Evolutionary conservation across 2,329 filamentous ascomycete genomes (phyloP).

Genomic region (Colletotrichum theobromicola): DNA sequence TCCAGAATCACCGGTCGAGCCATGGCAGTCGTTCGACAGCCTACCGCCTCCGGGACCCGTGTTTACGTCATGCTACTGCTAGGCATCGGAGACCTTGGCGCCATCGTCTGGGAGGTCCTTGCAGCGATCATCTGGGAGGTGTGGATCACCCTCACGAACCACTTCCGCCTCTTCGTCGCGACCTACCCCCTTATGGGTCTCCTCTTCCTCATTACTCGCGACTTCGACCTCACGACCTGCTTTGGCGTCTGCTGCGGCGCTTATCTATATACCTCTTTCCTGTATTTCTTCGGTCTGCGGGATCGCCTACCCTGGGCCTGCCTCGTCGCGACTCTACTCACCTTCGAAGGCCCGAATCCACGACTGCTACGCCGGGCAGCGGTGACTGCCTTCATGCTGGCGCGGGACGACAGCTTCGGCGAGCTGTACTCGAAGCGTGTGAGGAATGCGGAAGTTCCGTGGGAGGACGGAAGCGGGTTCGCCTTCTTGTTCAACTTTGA

Average conservation of each 20-base stretch:
- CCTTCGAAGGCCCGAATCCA: constrained; percentile 10
- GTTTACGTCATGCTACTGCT: constrained; percentile 15
- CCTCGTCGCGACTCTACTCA: constrained; percentile 6
- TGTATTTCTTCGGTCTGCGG: constrained; percentile 6
- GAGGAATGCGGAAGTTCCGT: background rate
- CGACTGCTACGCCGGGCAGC: constrained; percentile 11
- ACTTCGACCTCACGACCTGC: background rate
- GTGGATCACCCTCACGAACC: constrained; percentile 14
- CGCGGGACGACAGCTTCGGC: constrained; percentile 5
- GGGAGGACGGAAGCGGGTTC: constrained; percentile 16
- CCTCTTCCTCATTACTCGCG: constrained; percentile 5
- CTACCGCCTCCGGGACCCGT: background rate
- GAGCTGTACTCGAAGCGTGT: background rate
- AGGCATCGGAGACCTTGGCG: constrained; percentile 9
- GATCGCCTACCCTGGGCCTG: constrained; percentile 12
- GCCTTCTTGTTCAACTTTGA: constrained; percentile 13
- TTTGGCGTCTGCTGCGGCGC: background rate
- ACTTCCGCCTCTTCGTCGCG: constrained; percentile 15
- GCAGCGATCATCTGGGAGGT: constrained; percentile 5
- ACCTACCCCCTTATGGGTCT: constrained; percentile 16
- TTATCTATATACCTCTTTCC: constrained; percentile 4
- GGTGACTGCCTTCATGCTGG: constrained; percentile 14
- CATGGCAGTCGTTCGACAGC: constrained; percentile 1
- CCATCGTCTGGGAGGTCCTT: constrained; percentile 18
- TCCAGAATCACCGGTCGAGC: background rate